Evolutionary conservation across 78 protist species (phyloP).

Genomic region (Dictyostelium capitatum): DNA sequence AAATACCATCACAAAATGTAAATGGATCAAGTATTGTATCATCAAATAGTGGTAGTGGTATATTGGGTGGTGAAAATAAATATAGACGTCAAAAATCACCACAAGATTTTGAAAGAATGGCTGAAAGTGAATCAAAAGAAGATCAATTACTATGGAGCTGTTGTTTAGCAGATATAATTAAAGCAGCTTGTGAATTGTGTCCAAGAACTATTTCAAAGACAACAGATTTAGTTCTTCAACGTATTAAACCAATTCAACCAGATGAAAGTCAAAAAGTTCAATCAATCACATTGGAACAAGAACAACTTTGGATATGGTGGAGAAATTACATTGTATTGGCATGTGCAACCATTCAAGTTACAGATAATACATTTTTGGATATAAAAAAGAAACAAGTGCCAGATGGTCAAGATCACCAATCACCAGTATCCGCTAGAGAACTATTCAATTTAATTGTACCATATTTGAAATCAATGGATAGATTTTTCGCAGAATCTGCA

Average conservation of each 20-base stretch:
- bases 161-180: constrained; percentile 68
- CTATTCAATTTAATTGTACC: constrained; percentile 74
- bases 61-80: constrained; percentile 6
- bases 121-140: constrained; percentile 50
- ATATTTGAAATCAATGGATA: constrained; percentile 50
- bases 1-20: neutral
- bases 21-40: neutral
- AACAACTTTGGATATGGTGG: constrained; percentile 74
- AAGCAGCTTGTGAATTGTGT: constrained; percentile 36
- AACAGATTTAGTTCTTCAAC: constrained; percentile 42
- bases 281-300: constrained; percentile 40
- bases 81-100: constrained; percentile 62
- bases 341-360: constrained; percentile 54
- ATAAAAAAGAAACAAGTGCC: constrained; percentile 1
- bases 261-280: constrained; percentile 48
- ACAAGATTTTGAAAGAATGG: constrained; percentile 71
- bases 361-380: constrained; percentile 47
- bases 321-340: constrained; percentile 80
- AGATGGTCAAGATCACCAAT: neutral
- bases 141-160: constrained; percentile 61
- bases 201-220: constrained; percentile 55
- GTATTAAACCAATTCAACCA: constrained; percentile 60
- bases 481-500: constrained; percentile 54
- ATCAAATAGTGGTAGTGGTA: neutral
- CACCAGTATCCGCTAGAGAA: constrained; percentile 53